Evolutionary conservation across 2,329 filamentous ascomycete species (phyloP).

Genomic region (Hymenoscyphus albidus): DNA sequence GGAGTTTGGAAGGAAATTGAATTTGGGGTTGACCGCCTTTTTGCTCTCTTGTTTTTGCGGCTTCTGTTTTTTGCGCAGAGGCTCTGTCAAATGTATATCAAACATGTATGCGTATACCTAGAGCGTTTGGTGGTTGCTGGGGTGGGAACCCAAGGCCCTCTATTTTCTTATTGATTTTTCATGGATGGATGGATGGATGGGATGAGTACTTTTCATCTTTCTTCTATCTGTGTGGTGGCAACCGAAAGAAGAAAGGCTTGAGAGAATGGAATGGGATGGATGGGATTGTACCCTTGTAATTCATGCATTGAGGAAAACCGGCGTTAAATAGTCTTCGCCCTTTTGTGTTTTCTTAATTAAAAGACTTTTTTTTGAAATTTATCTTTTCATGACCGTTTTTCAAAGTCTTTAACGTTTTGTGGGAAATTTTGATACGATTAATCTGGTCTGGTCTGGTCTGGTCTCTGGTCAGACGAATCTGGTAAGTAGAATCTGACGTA

Average conservation of each 20-base stretch:
- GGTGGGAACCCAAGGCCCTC: neutral
- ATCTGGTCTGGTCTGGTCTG: too few relatives aligned
- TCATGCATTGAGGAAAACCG: neutral
- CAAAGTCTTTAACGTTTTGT: too few relatives aligned
- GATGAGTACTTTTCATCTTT: neutral
- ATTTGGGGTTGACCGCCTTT: neutral
- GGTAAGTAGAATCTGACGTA: too few relatives aligned
- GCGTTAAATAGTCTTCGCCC: neutral
- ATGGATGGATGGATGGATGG: neutral
- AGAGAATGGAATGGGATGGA: neutral
- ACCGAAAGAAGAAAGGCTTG: neutral
- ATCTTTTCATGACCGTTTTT: too few relatives aligned
- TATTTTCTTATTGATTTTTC: neutral
- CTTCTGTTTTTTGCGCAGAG: neutral
- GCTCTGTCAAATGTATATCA: neutral
- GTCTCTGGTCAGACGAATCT: too few relatives aligned
- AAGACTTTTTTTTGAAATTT: neutral
- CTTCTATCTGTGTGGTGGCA: too few relatives aligned
- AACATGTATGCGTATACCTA: conserved; percentile 4
- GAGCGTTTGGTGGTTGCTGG: neutral
- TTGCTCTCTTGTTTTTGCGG: neutral
- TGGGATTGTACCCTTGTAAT: neutral
- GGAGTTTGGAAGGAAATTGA: neutral
- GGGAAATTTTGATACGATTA: too few relatives aligned
- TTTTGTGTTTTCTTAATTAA: conserved; percentile 1